Conservation (phyloP, 805 yeast species). For the Ogataea ramenticola region DNA sequence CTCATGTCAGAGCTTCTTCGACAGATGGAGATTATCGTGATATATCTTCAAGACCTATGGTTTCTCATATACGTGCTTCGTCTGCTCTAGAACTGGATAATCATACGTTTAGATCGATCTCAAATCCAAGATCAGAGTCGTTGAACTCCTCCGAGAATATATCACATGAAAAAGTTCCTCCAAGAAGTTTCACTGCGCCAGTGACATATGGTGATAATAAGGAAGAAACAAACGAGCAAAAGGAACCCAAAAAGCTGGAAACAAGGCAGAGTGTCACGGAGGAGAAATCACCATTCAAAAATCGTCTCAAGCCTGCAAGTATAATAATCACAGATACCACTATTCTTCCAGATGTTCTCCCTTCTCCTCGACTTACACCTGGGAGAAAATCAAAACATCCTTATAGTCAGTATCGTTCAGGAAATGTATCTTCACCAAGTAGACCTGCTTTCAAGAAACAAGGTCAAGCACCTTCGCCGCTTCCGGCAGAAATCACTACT, state of each 20-base stretch:
- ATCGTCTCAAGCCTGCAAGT: background rate
- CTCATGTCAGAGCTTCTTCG: background rate
- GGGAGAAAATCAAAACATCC: background rate
- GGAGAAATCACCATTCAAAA: background rate
- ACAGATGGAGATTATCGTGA: background rate
- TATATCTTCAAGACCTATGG: background rate
- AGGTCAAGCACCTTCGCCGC: background rate
- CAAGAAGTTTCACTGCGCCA: constrained; percentile 2
- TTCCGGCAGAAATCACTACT: too few species aligned
- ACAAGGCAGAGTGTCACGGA: too few species aligned
- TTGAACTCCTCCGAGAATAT: too few species aligned
- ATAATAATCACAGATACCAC: background rate
- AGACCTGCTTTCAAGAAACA: background rate
- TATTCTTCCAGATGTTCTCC: background rate
- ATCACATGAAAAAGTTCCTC: background rate
- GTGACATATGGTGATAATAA: background rate
- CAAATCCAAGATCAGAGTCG: too few species aligned
- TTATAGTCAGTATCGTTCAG: background rate
- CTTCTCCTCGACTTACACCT: background rate
- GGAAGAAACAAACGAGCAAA: background rate
- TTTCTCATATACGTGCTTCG: background rate
- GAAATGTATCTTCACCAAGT: background rate
- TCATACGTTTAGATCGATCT: background rate
- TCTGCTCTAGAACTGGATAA: background rate
- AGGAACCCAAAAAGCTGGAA: too few species aligned